These are phyloP conservation scores for Plasmopara halstedii DNA, from an alignment of 352 stramenopile genomes.

Conservation along the genomic window DNA sequence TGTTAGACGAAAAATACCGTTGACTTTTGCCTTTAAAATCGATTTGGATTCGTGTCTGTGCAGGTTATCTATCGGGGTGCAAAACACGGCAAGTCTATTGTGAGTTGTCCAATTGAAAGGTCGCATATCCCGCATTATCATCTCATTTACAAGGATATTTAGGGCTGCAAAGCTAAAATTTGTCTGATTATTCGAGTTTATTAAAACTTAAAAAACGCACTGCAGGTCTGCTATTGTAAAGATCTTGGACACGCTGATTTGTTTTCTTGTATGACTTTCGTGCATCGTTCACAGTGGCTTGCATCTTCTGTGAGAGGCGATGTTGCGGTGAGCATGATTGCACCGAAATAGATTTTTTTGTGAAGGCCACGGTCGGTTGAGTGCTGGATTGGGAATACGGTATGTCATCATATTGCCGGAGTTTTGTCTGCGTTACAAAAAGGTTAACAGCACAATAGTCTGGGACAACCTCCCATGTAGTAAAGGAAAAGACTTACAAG, in stretches of 20 bases:
- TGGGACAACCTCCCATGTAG: not conserved
- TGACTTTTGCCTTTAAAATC: not conserved
- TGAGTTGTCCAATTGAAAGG: slow-evolving; percentile 71
- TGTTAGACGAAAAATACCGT: not conserved
- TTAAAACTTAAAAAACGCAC: slow-evolving; percentile 29
- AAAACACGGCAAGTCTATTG: slow-evolving; percentile 71
- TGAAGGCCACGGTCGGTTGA: slow-evolving; percentile 5
- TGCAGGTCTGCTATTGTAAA: slow-evolving; percentile 40
- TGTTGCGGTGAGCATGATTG: slow-evolving; percentile 13
- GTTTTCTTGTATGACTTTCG: slow-evolving; percentile 40
- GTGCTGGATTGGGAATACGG: slow-evolving; percentile 6
- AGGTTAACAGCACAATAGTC: not conserved
- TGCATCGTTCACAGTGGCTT: slow-evolving; percentile 24
- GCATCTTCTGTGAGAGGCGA: slow-evolving; percentile 13
- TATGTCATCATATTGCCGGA: slow-evolving; percentile 44
- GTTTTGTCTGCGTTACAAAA: slow-evolving; percentile 53
- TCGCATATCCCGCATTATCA: slow-evolving; percentile 75
- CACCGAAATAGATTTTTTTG: not conserved
- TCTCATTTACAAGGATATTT: slow-evolving; percentile 81
- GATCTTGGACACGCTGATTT: slow-evolving; percentile 48
- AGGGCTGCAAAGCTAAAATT: slow-evolving; percentile 1
- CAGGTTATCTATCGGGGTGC: slow-evolving; percentile 81
- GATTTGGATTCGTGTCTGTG: not conserved
- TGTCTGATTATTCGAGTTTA: slow-evolving; percentile 13
- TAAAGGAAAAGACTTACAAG: slow-evolving; percentile 19